Percentiles rank a stretch among this genome's conserved stretches.
phyloP scores from a whole-genome alignment of 129 eudicot genomes.

The Saposhnikovia divaricata region DNA sequence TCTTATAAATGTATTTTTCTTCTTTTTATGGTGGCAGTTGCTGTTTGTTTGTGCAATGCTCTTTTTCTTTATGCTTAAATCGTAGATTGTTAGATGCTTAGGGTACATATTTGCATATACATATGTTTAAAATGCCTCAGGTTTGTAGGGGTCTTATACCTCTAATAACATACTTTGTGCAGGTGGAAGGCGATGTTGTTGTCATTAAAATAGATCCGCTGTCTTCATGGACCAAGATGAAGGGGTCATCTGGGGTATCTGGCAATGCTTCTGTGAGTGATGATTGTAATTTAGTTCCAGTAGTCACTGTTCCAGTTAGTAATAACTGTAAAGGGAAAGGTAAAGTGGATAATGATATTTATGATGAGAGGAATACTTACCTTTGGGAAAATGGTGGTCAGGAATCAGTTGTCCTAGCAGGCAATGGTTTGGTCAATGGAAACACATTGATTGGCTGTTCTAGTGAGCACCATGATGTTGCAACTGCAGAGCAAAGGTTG shows the following conservation, averaged over 20 bases:
- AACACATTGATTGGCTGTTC: conserved; percentile 17
- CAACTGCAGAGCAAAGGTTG: conserved; percentile 41
- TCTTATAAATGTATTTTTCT: not conserved
- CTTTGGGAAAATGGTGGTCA: conserved; percentile 1
- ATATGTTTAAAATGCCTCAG: not conserved
- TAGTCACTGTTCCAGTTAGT: not conserved
- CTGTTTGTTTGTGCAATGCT: not conserved
- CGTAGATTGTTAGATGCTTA: not conserved
- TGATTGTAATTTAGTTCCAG: not conserved
- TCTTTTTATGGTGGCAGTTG: not conserved
- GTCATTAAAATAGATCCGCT: not conserved
- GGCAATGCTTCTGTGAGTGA: not conserved
- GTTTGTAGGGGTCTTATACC: not conserved
- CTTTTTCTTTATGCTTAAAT: not conserved
- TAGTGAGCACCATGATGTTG: conserved; percentile 19
- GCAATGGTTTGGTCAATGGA: conserved; percentile 23
- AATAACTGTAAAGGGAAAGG: not conserved
- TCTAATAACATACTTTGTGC: not conserved
- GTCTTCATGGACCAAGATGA: conserved; percentile 1
- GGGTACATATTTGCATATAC: not conserved
- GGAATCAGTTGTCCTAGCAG: conserved; percentile 19
- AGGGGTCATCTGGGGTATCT: not conserved
- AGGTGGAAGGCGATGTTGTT: conserved; percentile 4
- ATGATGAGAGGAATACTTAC: not conserved
- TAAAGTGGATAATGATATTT: not conserved